Evolutionary conservation across 768 basidiomycete species (phyloP), one percentile per base, ranked within the genome.

Genomic region (Lactarius sanguifluus): DNA sequence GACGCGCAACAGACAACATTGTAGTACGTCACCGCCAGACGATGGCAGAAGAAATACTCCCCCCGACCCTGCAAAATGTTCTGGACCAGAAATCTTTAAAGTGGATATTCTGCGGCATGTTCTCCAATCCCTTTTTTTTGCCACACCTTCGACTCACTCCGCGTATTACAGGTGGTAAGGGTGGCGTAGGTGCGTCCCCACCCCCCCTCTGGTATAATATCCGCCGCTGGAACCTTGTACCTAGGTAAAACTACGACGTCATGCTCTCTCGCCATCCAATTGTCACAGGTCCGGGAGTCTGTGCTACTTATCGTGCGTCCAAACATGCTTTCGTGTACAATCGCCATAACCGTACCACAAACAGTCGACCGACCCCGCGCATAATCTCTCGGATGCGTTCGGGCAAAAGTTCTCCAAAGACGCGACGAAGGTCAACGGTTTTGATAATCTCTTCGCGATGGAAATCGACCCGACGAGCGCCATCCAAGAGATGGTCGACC

Each of bases 341-440:
- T 30, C 5, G 45, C 60, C 30, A 12, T 60, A 47, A 62, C 55
- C 12, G 10, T 30, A 13, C 54, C 50, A n/a, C 43, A 58, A 12
- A 34, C 41, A 97, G 94, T 98, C 96, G 9, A 99, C 97, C 9
- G 97, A 99, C 78, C 97, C 97, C n/a, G 97, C 97, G 43, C 97
- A 99, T 82, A 99, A 99, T 78, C 81, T 99, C 50, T 98, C 96
- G 12, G 96, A 99, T 78, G 94, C 97, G 18, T 98, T 98, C 76
- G 92, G 94, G 25, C 97, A 99, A 75, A 98, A 99, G 80, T 99
- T 99, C 80, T 94, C 92, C 67, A 98, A 98, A 75, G 97, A 99
- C 76, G 97, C 97, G 38, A 98, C 95, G 9, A 92, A 92, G 78
- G 97, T 98, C 61, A 97, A 96, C 73, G 97, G 97, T 10, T 98